Percentiles rank a stretch among this genome's conserved stretches.
phyloP scores from a whole-genome alignment of 2,329 filamentous ascomycete species.

The Talaromyces marneffei region DNA sequence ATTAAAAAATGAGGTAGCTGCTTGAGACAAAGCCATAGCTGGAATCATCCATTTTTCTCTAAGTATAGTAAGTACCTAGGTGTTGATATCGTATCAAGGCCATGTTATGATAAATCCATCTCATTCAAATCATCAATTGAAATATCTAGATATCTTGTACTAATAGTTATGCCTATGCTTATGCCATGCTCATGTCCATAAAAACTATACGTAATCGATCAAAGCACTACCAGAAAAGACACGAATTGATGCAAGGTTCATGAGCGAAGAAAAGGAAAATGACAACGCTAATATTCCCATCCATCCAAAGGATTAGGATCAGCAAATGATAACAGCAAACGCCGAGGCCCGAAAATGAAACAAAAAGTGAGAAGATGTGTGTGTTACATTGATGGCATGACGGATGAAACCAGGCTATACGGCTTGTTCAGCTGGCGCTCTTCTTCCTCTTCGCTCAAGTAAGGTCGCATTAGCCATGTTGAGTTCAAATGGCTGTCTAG shows the following conservation, averaged over 20 bases:
- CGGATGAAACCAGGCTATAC: not conserved
- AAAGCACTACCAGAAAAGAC: not conserved
- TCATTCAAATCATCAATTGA: not conserved
- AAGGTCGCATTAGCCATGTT: constrained; percentile 87
- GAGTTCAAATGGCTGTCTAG: constrained; percentile 83
- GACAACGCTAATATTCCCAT: not conserved
- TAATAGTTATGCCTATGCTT: not conserved
- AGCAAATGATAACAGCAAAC: not conserved
- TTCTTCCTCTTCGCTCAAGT: constrained; percentile 60
- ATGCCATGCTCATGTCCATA: constrained; percentile 1
- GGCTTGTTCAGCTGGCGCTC: constrained; percentile 22
- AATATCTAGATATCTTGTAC: not conserved
- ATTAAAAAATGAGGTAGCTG: no score
- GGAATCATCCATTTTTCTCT: no score
- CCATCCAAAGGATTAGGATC: not conserved
- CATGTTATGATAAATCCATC: not conserved
- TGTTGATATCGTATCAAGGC: not conserved
- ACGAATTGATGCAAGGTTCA: not conserved
- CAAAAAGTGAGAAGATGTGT: not conserved
- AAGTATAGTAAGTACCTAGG: no score
- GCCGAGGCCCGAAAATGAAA: not conserved
- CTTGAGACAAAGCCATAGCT: no score
- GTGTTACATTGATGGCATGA: not conserved
- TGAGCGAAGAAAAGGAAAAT: not conserved
- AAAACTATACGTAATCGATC: not conserved